phyloP scores from a whole-genome alignment of 495 filamentous ascomycete genomes.

The Hyaloscypha finlandica region DNA sequence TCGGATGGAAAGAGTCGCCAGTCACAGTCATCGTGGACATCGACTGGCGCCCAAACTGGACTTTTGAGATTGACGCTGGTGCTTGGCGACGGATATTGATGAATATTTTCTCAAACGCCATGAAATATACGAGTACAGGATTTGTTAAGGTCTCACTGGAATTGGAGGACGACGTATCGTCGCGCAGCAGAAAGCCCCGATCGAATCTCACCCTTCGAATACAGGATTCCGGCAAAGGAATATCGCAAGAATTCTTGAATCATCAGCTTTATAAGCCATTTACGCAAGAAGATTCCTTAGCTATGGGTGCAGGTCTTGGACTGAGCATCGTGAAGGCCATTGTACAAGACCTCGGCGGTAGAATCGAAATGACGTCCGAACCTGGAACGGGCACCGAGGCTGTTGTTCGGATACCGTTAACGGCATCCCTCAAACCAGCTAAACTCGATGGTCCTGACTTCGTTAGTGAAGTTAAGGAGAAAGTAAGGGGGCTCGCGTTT shows the following conservation, averaged over 20 bases:
- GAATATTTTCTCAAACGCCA: constrained; percentile 50
- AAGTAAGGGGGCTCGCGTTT: constrained; percentile 33
- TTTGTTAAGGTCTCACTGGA: constrained; percentile 28
- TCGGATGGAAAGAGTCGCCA: constrained; percentile 16
- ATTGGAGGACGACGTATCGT: constrained; percentile 14
- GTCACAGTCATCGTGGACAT: constrained; percentile 43
- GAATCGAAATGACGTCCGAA: constrained; percentile 60
- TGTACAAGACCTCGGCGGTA: constrained; percentile 58
- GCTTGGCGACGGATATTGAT: constrained; percentile 48
- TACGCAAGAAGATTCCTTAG: constrained; percentile 66
- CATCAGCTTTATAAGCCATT: constrained; percentile 70
- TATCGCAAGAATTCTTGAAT: constrained; percentile 67
- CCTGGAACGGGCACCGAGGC: constrained; percentile 60
- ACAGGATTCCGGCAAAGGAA: constrained; percentile 50
- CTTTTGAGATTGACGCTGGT: constrained; percentile 41
- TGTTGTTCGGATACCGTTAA: constrained; percentile 51
- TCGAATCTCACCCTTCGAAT: constrained; percentile 33
- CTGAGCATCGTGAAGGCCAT: constrained; percentile 70
- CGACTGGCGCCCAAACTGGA: constrained; percentile 35
- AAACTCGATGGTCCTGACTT: constrained; percentile 7
- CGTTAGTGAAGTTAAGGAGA: constrained; percentile 29
- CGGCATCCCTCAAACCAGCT: constrained; percentile 24
- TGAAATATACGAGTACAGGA: constrained; percentile 40
- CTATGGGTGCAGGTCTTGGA: constrained; percentile 69
- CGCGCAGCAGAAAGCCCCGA: constrained; percentile 8